These are phyloP conservation scores for Fusarium sp. DNA, from an alignment of 2,329 filamentous ascomycete species.

Conservation along the genomic window DNA sequence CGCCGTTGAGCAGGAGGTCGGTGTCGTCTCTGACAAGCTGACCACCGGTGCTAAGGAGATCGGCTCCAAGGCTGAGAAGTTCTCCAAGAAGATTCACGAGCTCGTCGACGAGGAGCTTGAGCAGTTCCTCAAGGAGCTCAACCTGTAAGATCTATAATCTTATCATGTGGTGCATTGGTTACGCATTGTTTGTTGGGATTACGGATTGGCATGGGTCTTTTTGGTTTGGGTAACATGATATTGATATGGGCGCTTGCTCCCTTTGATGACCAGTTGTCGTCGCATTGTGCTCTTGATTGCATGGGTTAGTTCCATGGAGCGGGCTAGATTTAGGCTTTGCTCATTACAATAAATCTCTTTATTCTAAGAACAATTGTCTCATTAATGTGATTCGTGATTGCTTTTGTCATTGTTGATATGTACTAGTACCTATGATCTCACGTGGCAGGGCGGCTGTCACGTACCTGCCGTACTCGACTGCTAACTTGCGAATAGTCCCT, in stretches of 20 bases:
- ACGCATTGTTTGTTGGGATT: slow-evolving; percentile 40
- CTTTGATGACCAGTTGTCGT: slow-evolving; percentile 32
- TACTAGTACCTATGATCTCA: no score
- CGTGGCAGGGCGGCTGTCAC: no score
- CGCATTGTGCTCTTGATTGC: slow-evolving; percentile 22
- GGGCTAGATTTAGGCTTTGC: slow-evolving; percentile 18
- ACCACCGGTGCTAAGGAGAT: slow-evolving; percentile 64
- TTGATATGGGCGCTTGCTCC: slow-evolving; percentile 31
- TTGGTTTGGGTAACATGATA: slow-evolving; percentile 46
- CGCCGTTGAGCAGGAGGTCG: slow-evolving; percentile 70
- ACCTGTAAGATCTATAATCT: slow-evolving; percentile 48
- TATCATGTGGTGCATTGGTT: slow-evolving; percentile 42
- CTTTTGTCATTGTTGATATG: neutral
- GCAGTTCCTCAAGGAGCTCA: slow-evolving; percentile 67
- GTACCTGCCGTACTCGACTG: neutral
- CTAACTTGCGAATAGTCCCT: slow-evolving; percentile 14
- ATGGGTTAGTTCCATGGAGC: slow-evolving; percentile 24
- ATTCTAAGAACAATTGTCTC: neutral
- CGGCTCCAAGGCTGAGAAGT: slow-evolving; percentile 68
- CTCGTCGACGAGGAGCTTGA: slow-evolving; percentile 70
- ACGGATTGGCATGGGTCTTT: slow-evolving; percentile 40
- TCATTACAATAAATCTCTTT: slow-evolving; percentile 37
- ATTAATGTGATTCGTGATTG: neutral
- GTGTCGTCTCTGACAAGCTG: slow-evolving; percentile 66
- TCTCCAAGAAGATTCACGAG: slow-evolving; percentile 72